Conservation (phyloP, 257 asterid species). For the Primulina huaijiensis region DNA sequence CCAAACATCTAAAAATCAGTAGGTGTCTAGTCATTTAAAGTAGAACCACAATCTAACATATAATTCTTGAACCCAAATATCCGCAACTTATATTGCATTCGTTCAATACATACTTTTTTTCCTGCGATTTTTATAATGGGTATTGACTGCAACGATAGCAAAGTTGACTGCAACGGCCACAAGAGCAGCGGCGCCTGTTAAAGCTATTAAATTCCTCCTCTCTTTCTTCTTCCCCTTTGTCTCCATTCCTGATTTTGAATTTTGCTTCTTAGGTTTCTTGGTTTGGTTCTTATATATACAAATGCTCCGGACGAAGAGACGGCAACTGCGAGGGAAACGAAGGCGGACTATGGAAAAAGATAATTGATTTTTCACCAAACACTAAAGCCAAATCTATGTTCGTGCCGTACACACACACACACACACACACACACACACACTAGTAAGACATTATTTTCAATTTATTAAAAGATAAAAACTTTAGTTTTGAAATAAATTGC, state of each 20-base stretch:
- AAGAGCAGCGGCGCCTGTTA: constrained; percentile 91
- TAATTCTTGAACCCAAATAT: constrained; percentile 3
- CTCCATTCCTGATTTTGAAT: constrained; percentile 28
- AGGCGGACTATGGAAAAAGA: constrained; percentile 22
- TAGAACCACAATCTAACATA: neutral
- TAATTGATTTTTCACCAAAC: constrained; percentile 29
- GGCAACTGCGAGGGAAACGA: constrained; percentile 45
- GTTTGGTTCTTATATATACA: neutral
- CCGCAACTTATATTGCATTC: neutral
- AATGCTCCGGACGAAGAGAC: constrained; percentile 23
- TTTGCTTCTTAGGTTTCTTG: neutral
- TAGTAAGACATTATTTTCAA: too few species aligned
- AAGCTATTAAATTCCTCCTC: constrained; percentile 50
- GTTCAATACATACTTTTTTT: constrained; percentile 45
- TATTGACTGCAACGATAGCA: constrained; percentile 49
- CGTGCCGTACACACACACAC: too few species aligned
- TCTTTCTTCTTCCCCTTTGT: constrained; percentile 42
- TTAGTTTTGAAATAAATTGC: too few species aligned
- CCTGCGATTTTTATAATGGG: constrained; percentile 55
- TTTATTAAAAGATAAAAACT: too few species aligned
- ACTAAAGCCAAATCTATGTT: too few species aligned
- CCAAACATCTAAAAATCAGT: constrained; percentile 12
- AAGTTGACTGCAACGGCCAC: constrained; percentile 74
- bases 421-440: too few species aligned
- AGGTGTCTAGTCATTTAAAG: constrained; percentile 5